Percentiles rank a stretch among this genome's conserved stretches.
These are phyloP conservation scores for Didymella arachidicola DNA, from an alignment of 2,329 filamentous ascomycete species.

Conservation along the genomic window DNA sequence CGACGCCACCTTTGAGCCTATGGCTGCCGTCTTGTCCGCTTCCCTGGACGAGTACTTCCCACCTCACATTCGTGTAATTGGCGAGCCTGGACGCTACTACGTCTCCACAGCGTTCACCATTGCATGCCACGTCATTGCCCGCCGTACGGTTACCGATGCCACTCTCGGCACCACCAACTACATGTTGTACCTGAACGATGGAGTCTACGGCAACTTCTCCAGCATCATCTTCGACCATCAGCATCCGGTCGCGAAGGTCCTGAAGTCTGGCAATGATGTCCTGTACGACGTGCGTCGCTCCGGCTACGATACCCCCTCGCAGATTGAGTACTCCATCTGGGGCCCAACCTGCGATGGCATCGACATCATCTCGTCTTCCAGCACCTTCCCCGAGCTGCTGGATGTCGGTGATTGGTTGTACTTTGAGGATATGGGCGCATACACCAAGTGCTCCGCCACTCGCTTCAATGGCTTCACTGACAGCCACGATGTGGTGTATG, in stretches of 20 bases:
- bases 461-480: constrained; percentile 98
- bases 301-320: constrained; percentile 57
- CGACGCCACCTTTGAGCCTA: constrained; percentile 90
- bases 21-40: constrained; percentile 79
- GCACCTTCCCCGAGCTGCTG: constrained; percentile 76
- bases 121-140: constrained; percentile 94
- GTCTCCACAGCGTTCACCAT: constrained; percentile 92
- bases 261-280: constrained; percentile 68
- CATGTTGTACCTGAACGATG: constrained; percentile 98
- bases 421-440: constrained; percentile 98
- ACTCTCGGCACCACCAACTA: constrained; percentile 73
- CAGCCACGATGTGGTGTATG: constrained; percentile 89
- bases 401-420: constrained; percentile 98
- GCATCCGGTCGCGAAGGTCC: constrained; percentile 82
- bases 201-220: constrained; percentile 97
- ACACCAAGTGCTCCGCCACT: constrained; percentile 97
- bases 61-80: constrained; percentile 82
- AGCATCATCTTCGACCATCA: constrained; percentile 99
- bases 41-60: constrained; percentile 92
- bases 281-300: constrained; percentile 59
- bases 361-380: constrained; percentile 87
- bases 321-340: constrained; percentile 93
- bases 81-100: constrained; percentile 96
- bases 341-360: constrained; percentile 98
- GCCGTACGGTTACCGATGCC: constrained; percentile 83